Evolutionary conservation across 495 filamentous ascomycete genomes (phyloP).

Genomic region (Hypomontagnella monticulosa): DNA sequence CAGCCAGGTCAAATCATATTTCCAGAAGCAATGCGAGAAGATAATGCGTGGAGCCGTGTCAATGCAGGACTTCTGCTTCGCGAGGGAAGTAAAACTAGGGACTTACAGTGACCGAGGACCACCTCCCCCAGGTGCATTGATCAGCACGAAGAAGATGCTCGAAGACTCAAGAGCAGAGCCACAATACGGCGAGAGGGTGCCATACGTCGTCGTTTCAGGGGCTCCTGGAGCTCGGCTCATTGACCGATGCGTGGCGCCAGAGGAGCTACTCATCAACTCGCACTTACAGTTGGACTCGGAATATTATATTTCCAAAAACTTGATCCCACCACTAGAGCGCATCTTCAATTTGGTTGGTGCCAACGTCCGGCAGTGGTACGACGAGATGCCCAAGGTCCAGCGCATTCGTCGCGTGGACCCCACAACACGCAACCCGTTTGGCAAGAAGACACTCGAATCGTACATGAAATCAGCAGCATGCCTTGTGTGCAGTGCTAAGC

Average conservation of each 20-base stretch:
- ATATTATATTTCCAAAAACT: conserved; percentile 95
- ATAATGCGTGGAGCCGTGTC: conserved; percentile 91
- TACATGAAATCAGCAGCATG: conserved; percentile 86
- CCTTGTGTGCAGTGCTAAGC: conserved; percentile 76
- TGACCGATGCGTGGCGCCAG: conserved; percentile 90
- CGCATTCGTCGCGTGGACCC: conserved; percentile 69
- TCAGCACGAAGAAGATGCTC: conserved; percentile 84
- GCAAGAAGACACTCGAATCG: conserved; percentile 79
- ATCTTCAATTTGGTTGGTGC: conserved; percentile 98
- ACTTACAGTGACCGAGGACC: conserved; percentile 82
- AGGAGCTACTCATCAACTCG: conserved; percentile 78
- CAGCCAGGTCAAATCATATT: conserved; percentile 89
- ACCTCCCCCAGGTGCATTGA: conserved; percentile 86
- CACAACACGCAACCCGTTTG: conserved; percentile 41
- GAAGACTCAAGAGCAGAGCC: conserved; percentile 87
- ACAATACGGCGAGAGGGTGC: conserved; percentile 93
- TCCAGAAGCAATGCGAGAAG: conserved; percentile 88
- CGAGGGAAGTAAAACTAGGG: conserved; percentile 88
- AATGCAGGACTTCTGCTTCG: conserved; percentile 96
- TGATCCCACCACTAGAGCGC: conserved; percentile 92
- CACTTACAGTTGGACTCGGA: conserved; percentile 90
- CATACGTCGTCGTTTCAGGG: conserved; percentile 91
- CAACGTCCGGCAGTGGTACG: conserved; percentile 91
- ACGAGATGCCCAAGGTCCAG: conserved; percentile 94
- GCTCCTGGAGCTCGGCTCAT: conserved; percentile 85